Conservation (phyloP, 345 rosid species). For the Aurinia saxatilis region DNA sequence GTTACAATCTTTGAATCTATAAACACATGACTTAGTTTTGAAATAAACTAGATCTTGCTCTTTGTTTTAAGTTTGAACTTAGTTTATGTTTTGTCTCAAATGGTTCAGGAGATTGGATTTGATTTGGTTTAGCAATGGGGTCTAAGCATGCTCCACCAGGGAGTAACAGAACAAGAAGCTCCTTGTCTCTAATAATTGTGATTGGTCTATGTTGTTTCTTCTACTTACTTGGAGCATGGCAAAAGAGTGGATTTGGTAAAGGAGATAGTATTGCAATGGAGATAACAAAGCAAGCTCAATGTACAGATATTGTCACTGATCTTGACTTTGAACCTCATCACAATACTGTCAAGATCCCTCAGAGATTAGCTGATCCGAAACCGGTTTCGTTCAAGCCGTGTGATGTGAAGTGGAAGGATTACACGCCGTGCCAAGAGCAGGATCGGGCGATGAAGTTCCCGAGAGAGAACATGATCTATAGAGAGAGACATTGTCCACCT, state of each 20-base stretch:
- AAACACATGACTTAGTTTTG: no score
- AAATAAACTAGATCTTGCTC: neutral
- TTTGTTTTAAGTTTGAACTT: neutral
- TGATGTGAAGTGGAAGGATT: constrained; percentile 67
- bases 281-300: constrained; percentile 59
- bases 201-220: constrained; percentile 82
- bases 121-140: constrained; percentile 33
- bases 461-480: constrained; percentile 83
- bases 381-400: constrained; percentile 57
- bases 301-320: constrained; percentile 42
- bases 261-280: constrained; percentile 72
- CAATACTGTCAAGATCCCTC: constrained; percentile 48
- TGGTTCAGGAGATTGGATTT: constrained; percentile 24
- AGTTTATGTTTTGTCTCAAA: neutral
- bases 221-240: constrained; percentile 93
- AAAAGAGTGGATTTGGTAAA: constrained; percentile 88
- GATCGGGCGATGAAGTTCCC: constrained; percentile 89
- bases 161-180: constrained; percentile 43
- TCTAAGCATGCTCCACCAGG: constrained; percentile 46
- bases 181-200: constrained; percentile 63
- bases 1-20: neutral
- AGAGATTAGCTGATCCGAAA: constrained; percentile 45
- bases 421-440: constrained; percentile 96
- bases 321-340: constrained; percentile 79
- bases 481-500: constrained; percentile 93